phyloP scores from a whole-genome alignment of 192 early-diverging fungal genomes.

The Dissophora ornata region DNA sequence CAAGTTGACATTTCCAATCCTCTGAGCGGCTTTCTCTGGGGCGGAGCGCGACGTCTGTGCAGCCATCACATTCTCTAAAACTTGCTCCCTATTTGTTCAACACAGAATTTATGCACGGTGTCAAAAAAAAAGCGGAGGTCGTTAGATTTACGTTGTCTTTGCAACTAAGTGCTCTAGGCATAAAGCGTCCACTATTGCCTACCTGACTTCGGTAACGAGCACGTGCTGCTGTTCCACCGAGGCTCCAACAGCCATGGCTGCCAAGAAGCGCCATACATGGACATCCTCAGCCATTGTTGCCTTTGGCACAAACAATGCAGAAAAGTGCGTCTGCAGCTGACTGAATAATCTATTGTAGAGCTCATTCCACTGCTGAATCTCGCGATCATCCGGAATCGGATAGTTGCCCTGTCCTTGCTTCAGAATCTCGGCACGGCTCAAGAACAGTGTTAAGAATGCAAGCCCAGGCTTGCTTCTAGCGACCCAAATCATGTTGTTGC shows the following conservation, averaged over 20 bases:
- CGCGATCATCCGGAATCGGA: constrained; percentile 61
- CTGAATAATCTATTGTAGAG: constrained; percentile 87
- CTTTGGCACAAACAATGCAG: constrained; percentile 80
- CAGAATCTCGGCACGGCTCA: constrained; percentile 90
- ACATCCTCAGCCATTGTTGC: constrained; percentile 76
- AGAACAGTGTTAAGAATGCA: constrained; percentile 88
- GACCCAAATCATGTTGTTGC: constrained; percentile 90
- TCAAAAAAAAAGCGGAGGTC: not conserved
- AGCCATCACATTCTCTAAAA: constrained; percentile 81
- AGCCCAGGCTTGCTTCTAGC: constrained; percentile 87
- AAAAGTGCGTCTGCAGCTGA: constrained; percentile 79
- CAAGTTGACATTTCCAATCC: constrained; percentile 89
- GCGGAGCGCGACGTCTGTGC: constrained; percentile 69
- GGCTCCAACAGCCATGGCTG: constrained; percentile 94
- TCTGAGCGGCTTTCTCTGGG: constrained; percentile 69
- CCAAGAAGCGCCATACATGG: constrained; percentile 98
- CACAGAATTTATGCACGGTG: too few species aligned
- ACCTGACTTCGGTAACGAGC: constrained; percentile 90
- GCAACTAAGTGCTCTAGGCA: too few species aligned
- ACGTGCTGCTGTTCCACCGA: constrained; percentile 94
- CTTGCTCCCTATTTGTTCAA: constrained; percentile 82
- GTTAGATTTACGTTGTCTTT: not conserved
- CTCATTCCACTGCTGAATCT: constrained; percentile 77
- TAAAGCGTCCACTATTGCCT: too few species aligned
- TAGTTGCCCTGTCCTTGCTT: constrained; percentile 76